A percentile compares a stretch with the other conserved stretches of the same genome.
phyloP scores from a whole-genome alignment of 257 asterid genomes.

The Gentiana macrophylla region DNA sequence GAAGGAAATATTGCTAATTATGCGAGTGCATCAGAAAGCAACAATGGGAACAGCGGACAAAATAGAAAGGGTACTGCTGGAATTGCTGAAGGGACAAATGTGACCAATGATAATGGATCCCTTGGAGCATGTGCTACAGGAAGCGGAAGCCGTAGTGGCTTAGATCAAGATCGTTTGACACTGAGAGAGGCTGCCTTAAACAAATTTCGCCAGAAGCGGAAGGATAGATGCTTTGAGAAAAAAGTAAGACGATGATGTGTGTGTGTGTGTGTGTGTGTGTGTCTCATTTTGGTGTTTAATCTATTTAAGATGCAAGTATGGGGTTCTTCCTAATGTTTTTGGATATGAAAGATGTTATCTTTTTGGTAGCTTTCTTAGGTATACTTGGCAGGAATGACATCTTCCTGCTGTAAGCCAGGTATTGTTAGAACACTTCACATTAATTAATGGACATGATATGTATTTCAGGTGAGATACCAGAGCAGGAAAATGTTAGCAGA shows the following conservation, averaged over 20 bases:
- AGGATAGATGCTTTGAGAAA: conserved; percentile 42
- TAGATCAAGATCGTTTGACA: conserved; percentile 25
- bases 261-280: not conserved
- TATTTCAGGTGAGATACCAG: too few species aligned
- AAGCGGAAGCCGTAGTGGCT: conserved; percentile 22
- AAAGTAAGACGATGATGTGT: conserved; percentile 20
- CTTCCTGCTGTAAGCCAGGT: too few species aligned
- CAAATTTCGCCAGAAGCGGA: conserved; percentile 40
- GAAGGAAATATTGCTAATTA: conserved; percentile 36
- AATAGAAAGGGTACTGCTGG: conserved; percentile 30
- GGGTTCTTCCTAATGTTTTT: too few species aligned
- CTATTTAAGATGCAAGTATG: too few species aligned
- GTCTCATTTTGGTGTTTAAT: too few species aligned
- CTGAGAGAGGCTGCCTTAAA: conserved; percentile 36
- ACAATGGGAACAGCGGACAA: conserved; percentile 31
- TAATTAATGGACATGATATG: too few species aligned
- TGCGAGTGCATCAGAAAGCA: conserved; percentile 43
- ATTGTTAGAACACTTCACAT: too few species aligned
- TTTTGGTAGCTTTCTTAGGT: too few species aligned
- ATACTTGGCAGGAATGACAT: not conserved
- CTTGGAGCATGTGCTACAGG: conserved; percentile 19
- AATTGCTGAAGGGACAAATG: conserved; percentile 29
- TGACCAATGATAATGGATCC: conserved; percentile 20
- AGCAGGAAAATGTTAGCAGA: not conserved
- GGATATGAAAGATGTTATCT: too few species aligned